These are phyloP conservation scores for Alloteropsis semialata DNA, from an alignment of 176 grass and related monocot species.

Conservation along the genomic window DNA sequence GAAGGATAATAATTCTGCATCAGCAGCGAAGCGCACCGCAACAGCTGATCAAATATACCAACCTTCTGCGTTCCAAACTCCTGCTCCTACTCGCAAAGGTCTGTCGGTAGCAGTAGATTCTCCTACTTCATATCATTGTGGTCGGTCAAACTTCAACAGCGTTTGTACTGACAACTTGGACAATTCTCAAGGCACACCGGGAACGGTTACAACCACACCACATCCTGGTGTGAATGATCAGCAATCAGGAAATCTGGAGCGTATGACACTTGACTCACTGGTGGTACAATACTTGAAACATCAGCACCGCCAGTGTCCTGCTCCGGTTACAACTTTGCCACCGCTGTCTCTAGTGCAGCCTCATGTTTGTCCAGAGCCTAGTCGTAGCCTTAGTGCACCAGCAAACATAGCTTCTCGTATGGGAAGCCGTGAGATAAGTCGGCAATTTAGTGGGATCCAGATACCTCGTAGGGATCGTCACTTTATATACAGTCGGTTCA, in stretches of 20 bases:
- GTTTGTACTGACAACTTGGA: slow-evolving; percentile 61
- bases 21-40: slow-evolving; percentile 52
- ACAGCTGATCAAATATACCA: slow-evolving; percentile 53
- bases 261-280: slow-evolving; percentile 87
- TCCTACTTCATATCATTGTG: slow-evolving; percentile 48
- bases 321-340: slow-evolving; percentile 96
- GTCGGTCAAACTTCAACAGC: slow-evolving; percentile 58
- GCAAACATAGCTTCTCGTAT: slow-evolving; percentile 79
- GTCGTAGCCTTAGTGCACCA: slow-evolving; percentile 70
- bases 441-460: slow-evolving; percentile 77
- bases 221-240: slow-evolving; percentile 44
- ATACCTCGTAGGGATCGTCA: slow-evolving; percentile 79
- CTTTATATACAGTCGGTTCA: slow-evolving; percentile 97
- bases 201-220: slow-evolving; percentile 26
- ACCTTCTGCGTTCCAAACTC: slow-evolving; percentile 71
- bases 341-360: slow-evolving; percentile 84
- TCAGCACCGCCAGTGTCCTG: slow-evolving; percentile 89
- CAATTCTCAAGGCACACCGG: slow-evolving; percentile 66
- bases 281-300: slow-evolving; percentile 98
- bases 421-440: slow-evolving; percentile 71
- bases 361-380: slow-evolving; percentile 94
- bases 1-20: slow-evolving; percentile 47
- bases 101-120: slow-evolving; percentile 47
- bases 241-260: slow-evolving; percentile 62
- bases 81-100: slow-evolving; percentile 58